Conservation (phyloP, 306 rosid genomes). For the Prinsepia uniflora region DNA sequence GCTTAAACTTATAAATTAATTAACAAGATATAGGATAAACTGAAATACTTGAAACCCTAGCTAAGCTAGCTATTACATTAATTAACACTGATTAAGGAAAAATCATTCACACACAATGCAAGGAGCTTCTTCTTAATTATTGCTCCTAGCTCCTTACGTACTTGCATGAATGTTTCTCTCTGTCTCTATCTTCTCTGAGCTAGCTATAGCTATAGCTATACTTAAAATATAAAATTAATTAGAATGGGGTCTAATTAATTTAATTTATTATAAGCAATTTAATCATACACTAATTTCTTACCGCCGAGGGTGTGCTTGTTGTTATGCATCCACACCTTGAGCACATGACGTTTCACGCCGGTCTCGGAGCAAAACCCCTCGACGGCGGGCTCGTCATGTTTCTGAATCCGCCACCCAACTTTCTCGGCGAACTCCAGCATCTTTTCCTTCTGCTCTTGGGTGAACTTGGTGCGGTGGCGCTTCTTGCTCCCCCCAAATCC, state of each 20-base stretch:
- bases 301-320: constrained; percentile 86
- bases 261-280: constrained; percentile 8
- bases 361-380: constrained; percentile 58
- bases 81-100: background rate
- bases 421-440: constrained; percentile 72
- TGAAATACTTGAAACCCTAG: constrained; percentile 6
- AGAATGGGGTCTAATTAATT: background rate
- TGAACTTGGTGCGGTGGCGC: constrained; percentile 67
- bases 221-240: background rate
- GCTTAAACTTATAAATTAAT: background rate
- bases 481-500: constrained; percentile 55
- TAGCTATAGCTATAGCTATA: background rate
- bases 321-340: constrained; percentile 97
- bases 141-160: background rate
- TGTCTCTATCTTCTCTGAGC: background rate
- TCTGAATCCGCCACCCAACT: constrained; percentile 83
- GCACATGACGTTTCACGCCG: constrained; percentile 54
- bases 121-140: background rate
- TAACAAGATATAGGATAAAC: no score
- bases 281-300: constrained; percentile 53
- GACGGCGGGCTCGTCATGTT: constrained; percentile 67
- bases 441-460: constrained; percentile 74
- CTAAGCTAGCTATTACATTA: constrained; percentile 1
- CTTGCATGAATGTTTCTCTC: background rate
- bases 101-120: background rate